Percentiles rank a stretch among this genome's conserved stretches.
Conservation (phyloP, 2,329 filamentous ascomycete genomes). For the Chrysosphaeria jannelii region DNA sequence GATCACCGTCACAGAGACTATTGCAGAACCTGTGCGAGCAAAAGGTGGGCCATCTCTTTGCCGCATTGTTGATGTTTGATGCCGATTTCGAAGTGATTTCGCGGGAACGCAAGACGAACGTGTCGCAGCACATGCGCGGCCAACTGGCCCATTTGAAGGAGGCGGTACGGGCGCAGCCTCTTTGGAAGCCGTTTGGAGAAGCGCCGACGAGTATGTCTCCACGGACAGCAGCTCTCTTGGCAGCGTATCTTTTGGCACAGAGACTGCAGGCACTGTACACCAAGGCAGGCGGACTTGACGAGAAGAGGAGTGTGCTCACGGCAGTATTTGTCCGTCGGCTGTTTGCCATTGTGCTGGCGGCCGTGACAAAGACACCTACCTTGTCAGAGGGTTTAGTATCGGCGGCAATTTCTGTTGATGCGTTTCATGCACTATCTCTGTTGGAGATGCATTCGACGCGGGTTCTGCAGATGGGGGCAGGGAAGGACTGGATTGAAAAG, state of each 20-base stretch:
- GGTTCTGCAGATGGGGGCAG: constrained; percentile 14
- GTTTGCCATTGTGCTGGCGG: constrained; percentile 13
- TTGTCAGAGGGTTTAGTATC: too few species aligned
- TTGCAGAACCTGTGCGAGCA: constrained; percentile 24
- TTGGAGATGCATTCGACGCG: constrained; percentile 23
- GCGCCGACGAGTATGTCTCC: constrained; percentile 18
- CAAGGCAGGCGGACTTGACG: constrained; percentile 5
- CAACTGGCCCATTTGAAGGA: constrained; percentile 23
- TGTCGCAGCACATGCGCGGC: constrained; percentile 32
- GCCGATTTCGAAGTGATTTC: constrained; percentile 28
- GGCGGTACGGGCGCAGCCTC: constrained; percentile 17
- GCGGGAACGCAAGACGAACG: constrained; percentile 33
- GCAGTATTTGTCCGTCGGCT: constrained; percentile 16
- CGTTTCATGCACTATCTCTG: constrained; percentile 15
- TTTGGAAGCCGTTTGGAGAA: constrained; percentile 24
- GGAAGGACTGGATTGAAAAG: constrained; percentile 15
- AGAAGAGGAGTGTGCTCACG: constrained; percentile 15
- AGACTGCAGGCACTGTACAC: constrained; percentile 18
- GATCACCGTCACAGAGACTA: constrained; percentile 23
- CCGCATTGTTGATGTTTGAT: constrained; percentile 18
- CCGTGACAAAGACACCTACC: constrained; percentile 9
- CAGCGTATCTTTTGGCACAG: constrained; percentile 25
- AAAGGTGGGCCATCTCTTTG: constrained; percentile 22
- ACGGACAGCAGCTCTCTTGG: constrained; percentile 30
- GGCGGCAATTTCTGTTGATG: too few species aligned